Percentiles rank a stretch among this genome's conserved stretches.
phyloP scores from a whole-genome alignment of 2,329 filamentous ascomycete species.

The Teratosphaeria nubilosa region DNA sequence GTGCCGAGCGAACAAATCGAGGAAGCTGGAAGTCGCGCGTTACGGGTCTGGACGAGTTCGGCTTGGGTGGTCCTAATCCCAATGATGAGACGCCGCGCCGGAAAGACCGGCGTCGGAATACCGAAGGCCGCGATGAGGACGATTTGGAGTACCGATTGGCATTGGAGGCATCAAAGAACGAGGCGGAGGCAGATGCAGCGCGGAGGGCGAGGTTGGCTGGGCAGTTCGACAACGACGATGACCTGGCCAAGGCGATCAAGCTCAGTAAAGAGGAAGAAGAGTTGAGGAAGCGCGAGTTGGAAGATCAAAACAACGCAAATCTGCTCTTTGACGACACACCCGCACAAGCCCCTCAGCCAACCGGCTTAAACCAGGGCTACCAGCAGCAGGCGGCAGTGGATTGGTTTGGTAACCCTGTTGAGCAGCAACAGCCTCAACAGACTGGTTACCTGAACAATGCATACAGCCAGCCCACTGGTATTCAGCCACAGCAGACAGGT shows the following conservation, averaged over 20 bases:
- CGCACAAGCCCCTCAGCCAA: slow-evolving; percentile 57
- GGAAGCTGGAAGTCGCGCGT: slow-evolving; percentile 97
- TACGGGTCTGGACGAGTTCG: slow-evolving; percentile 77
- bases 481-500: slow-evolving; percentile 49
- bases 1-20: slow-evolving; percentile 79
- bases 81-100: slow-evolving; percentile 28
- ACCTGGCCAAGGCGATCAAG: slow-evolving; percentile 88
- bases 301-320: slow-evolving; percentile 66
- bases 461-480: slow-evolving; percentile 72
- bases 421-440: slow-evolving; percentile 49
- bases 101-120: slow-evolving; percentile 24
- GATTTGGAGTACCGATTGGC: slow-evolving; percentile 85
- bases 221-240: slow-evolving; percentile 56
- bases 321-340: slow-evolving; percentile 78
- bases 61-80: slow-evolving; percentile 25
- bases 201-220: slow-evolving; percentile 48
- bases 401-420: slow-evolving; percentile 92
- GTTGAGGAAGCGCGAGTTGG: slow-evolving; percentile 70
- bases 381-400: slow-evolving; percentile 94
- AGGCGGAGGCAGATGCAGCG: slow-evolving; percentile 83
- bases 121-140: slow-evolving; percentile 48
- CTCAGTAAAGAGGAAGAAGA: slow-evolving; percentile 94
- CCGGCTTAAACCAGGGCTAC: slow-evolving; percentile 92
- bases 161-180: slow-evolving; percentile 86
- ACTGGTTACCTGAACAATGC: slow-evolving; percentile 59